Evolutionary conservation across 768 basidiomycete genomes (phyloP).

Genomic region (Boletus rubropictus): DNA sequence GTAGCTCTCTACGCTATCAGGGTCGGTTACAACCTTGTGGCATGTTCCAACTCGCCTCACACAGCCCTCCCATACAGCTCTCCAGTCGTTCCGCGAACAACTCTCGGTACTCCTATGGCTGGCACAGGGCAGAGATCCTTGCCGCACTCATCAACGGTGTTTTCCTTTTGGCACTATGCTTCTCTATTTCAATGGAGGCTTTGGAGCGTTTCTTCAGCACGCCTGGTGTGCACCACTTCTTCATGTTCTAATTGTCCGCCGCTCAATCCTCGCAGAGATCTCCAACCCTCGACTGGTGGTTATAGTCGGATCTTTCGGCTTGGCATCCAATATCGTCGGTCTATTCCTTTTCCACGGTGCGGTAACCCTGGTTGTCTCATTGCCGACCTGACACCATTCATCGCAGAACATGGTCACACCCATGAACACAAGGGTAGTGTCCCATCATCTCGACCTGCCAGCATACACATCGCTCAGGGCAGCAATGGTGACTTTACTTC

Average conservation of each 20-base stretch:
- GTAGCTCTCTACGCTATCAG: conserved; percentile 96
- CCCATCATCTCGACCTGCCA: conserved; percentile 37
- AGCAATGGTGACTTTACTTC: conserved; percentile 20
- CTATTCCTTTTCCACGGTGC: conserved; percentile 92
- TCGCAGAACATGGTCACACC: conserved; percentile 61
- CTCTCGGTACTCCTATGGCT: conserved; percentile 93
- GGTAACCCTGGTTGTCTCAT: conserved; percentile 16
- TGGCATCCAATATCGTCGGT: conserved; percentile 89
- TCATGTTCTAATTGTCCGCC: conserved; percentile 1
- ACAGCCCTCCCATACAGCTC: conserved; percentile 41
- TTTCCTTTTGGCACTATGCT: conserved; percentile 93
- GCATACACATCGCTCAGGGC: conserved; percentile 24
- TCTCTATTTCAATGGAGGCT: conserved; percentile 92
- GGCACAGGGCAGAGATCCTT: conserved; percentile 96
- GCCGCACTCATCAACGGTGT: conserved; percentile 95
- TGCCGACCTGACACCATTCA: conserved; percentile 7
- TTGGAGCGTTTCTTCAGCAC: conserved; percentile 83
- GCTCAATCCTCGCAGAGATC: conserved; percentile 54
- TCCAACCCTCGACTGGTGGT: conserved; percentile 85
- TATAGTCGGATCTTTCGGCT: conserved; percentile 81
- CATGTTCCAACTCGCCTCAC: conserved; percentile 4
- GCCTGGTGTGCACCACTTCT: conserved; percentile 46
- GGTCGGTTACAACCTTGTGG: conserved; percentile 30
- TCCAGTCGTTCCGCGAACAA: conserved; percentile 53
- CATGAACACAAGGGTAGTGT: conserved; percentile 40